Evolutionary conservation across 2,329 filamentous ascomycete species (phyloP).

Genomic region (Aschersonia sp.): DNA sequence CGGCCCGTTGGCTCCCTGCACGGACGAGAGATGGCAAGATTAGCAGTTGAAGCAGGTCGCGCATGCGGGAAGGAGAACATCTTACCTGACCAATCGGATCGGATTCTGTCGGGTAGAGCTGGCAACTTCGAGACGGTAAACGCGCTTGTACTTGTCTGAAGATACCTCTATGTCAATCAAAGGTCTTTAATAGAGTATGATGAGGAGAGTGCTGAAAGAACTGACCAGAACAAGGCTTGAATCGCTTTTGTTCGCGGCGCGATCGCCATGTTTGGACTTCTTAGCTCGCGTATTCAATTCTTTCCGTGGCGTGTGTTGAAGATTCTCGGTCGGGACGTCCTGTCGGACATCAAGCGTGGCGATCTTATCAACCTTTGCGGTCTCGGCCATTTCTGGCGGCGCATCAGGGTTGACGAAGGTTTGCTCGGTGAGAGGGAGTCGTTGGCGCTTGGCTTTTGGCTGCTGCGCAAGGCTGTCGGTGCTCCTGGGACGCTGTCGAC

Average conservation of each 20-base stretch:
- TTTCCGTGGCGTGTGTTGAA: constrained; percentile 24
- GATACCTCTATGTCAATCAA: neutral
- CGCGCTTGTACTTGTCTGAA: constrained; percentile 66
- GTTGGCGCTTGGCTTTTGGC: constrained; percentile 50
- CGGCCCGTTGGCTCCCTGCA: constrained; percentile 49
- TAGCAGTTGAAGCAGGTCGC: constrained; percentile 5
- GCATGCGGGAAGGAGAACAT: constrained; percentile 3
- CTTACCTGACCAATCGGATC: constrained; percentile 51
- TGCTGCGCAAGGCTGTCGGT: constrained; percentile 39
- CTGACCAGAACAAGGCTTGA: constrained; percentile 49
- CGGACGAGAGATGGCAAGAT: constrained; percentile 1
- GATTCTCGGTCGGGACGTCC: constrained; percentile 29
- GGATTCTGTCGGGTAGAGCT: constrained; percentile 65
- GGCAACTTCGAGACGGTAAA: constrained; percentile 79
- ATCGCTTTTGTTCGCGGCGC: constrained; percentile 48
- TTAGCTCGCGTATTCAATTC: constrained; percentile 48
- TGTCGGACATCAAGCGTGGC: constrained; percentile 26
- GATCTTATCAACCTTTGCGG: constrained; percentile 34
- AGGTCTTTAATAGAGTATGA: no score
- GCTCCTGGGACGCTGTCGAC: constrained; percentile 44
- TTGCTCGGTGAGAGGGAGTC: constrained; percentile 41
- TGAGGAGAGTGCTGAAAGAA: constrained; percentile 13
- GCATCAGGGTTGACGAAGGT: constrained; percentile 38
- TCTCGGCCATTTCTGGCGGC: constrained; percentile 39
- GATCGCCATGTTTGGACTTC: constrained; percentile 47